These are phyloP conservation scores for Protomyces arabidopsidicola DNA, from an alignment of 1,139 yeast species.

Conservation along the genomic window DNA sequence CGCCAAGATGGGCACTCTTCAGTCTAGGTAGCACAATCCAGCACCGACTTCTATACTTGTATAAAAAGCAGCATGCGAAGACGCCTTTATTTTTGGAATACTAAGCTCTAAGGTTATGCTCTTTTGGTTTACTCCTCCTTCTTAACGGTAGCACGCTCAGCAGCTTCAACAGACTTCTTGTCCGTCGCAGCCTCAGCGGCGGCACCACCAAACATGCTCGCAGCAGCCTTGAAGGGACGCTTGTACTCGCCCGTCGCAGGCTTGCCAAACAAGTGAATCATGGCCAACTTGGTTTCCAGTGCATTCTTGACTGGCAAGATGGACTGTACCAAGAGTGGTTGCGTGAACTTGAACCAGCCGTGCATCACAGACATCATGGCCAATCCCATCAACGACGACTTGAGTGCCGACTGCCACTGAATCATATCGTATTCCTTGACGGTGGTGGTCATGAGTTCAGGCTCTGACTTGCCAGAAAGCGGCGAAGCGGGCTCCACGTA, in stretches of 20 bases:
- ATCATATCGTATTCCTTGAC: slow-evolving; percentile 77
- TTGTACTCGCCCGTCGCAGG: slow-evolving; percentile 87
- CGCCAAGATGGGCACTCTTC: background rate
- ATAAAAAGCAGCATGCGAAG: no score
- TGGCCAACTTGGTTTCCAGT: slow-evolving; percentile 83
- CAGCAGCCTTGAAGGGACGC: slow-evolving; percentile 86
- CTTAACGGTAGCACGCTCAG: slow-evolving; percentile 90
- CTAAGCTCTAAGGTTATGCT: no score
- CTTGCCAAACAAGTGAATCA: slow-evolving; percentile 79
- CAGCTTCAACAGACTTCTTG: slow-evolving; percentile 76
- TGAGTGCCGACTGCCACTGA: slow-evolving; percentile 25
- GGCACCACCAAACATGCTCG: slow-evolving; percentile 71
- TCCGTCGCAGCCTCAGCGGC: slow-evolving; percentile 67
- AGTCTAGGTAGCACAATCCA: no score
- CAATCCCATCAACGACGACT: slow-evolving; percentile 72
- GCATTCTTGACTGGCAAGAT: slow-evolving; percentile 87
- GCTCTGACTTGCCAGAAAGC: slow-evolving; percentile 66
- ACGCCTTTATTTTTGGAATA: no score
- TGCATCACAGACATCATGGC: slow-evolving; percentile 99
- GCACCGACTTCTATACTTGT: no score
- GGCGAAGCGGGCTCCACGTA: slow-evolving; percentile 84
- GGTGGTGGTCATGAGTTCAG: slow-evolving; percentile 75
- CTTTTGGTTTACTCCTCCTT: slow-evolving; percentile 63
- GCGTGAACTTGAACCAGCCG: slow-evolving; percentile 93
- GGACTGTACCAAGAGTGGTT: slow-evolving; percentile 93